phyloP scores from a whole-genome alignment of 805 yeast genomes.

The Cyberlindnera galapagoensis region DNA sequence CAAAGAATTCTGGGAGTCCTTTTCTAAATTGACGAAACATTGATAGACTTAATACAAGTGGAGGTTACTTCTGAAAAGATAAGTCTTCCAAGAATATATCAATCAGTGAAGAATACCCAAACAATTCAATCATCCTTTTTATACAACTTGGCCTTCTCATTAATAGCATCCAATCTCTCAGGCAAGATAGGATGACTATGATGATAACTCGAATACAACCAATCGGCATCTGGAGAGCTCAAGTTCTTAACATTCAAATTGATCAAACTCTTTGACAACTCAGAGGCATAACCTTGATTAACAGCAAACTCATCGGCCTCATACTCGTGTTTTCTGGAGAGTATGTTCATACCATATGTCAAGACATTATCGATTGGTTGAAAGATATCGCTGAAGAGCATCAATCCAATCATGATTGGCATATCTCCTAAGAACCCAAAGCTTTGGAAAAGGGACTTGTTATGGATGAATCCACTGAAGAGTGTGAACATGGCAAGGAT shows the following conservation, averaged over 20 bases:
- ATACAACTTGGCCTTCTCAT: slow-evolving; percentile 22
- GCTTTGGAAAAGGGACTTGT: slow-evolving; percentile 67
- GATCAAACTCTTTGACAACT: slow-evolving; percentile 67
- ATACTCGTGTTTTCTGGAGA: slow-evolving; percentile 84
- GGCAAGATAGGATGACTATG: slow-evolving; percentile 89
- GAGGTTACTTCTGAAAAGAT: too few species aligned
- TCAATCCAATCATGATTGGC: slow-evolving; percentile 78
- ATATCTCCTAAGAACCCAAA: slow-evolving; percentile 64
- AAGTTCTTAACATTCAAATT: slow-evolving; percentile 75
- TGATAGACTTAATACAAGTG: too few species aligned
- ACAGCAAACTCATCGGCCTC: slow-evolving; percentile 90
- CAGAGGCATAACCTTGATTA: slow-evolving; percentile 60
- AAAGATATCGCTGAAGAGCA: slow-evolving; percentile 70
- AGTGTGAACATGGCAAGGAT: slow-evolving; percentile 58
- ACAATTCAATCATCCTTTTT: too few species aligned
- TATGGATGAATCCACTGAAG: slow-evolving; percentile 76
- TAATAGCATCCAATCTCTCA: slow-evolving; percentile 80
- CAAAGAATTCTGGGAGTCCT: too few species aligned
- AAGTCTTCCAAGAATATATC: too few species aligned
- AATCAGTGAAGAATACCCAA: too few species aligned
- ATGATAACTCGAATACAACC: slow-evolving; percentile 82
- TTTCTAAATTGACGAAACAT: too few species aligned
- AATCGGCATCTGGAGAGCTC: slow-evolving; percentile 81
- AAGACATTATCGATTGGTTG: slow-evolving; percentile 69
- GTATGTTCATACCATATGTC: slow-evolving; percentile 58